A percentile compares a stretch with the other conserved stretches of the same genome.
Conservation (phyloP, 2,329 filamentous ascomycete species). For the Pyricularia pennisetigena region DNA sequence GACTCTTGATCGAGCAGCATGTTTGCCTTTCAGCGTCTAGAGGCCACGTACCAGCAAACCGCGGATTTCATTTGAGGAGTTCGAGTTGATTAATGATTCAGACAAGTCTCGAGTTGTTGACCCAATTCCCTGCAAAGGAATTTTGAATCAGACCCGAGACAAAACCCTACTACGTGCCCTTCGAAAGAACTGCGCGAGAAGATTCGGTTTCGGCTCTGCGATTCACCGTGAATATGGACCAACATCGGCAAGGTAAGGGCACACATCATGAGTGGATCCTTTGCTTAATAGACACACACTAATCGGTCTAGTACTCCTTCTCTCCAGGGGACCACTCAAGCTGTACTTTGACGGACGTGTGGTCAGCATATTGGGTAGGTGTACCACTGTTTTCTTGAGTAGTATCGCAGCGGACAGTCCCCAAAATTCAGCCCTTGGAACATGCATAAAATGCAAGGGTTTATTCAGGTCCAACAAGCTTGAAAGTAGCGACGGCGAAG, state of each 20-base stretch:
- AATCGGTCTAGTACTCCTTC: background rate
- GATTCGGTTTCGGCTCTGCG: background rate
- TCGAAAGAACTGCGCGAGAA: background rate
- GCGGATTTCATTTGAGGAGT: background rate
- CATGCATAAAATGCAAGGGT: background rate
- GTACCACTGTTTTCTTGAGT: background rate
- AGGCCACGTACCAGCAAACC: background rate
- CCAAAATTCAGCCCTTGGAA: background rate
- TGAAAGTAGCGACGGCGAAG: background rate
- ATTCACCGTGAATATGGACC: background rate
- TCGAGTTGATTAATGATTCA: background rate
- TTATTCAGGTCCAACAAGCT: background rate
- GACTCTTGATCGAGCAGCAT: background rate
- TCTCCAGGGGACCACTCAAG: background rate
- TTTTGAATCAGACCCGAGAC: background rate
- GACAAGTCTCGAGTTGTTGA: background rate
- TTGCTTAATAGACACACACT: background rate
- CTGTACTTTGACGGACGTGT: background rate
- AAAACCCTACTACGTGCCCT: background rate
- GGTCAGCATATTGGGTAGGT: background rate
- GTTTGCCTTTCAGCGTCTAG: background rate
- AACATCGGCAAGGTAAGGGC: background rate
- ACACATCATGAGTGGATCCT: background rate
- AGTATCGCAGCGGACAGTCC: background rate
- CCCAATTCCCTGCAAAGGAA: background rate